Evolutionary conservation across 2,329 filamentous ascomycete species (phyloP).

Genomic region (Ceratocystis smalleyi): DNA sequence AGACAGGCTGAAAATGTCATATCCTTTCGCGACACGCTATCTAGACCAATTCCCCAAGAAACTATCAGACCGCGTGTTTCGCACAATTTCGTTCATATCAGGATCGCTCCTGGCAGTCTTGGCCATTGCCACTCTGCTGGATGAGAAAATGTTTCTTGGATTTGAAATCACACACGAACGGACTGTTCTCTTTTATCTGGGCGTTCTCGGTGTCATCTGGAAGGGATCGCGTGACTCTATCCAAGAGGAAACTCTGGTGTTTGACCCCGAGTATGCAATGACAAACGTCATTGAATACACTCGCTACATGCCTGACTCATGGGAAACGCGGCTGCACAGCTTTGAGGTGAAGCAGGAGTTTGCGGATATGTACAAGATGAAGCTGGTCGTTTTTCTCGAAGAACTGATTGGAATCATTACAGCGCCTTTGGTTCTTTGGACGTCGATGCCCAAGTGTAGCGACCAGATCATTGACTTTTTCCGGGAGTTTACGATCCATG

Average conservation of each 20-base stretch:
- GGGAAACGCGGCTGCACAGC: conserved; percentile 80
- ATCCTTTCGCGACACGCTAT: conserved; percentile 81
- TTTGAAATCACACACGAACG: conserved; percentile 85
- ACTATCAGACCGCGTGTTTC: conserved; percentile 71
- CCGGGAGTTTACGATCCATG: conserved; percentile 90
- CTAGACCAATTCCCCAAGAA: conserved; percentile 93
- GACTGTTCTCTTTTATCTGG: conserved; percentile 81
- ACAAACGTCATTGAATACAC: conserved; percentile 83
- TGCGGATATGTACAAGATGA: conserved; percentile 76
- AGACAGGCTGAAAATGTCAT: conserved; percentile 82
- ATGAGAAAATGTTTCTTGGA: conserved; percentile 75
- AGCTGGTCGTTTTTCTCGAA: conserved; percentile 79
- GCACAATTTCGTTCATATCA: conserved; percentile 74
- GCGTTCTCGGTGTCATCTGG: conserved; percentile 69
- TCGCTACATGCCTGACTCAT: conserved; percentile 78
- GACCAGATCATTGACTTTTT: conserved; percentile 96
- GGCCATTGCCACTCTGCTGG: conserved; percentile 67
- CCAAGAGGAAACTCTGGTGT: conserved; percentile 75
- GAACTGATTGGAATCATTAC: conserved; percentile 86
- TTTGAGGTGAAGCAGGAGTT: conserved; percentile 89
- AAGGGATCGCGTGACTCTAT: conserved; percentile 68
- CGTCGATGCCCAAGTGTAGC: conserved; percentile 71
- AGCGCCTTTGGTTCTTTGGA: conserved; percentile 76
- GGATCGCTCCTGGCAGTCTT: conserved; percentile 78
- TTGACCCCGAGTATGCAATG: conserved; percentile 82